Evolutionary conservation across 768 basidiomycete genomes (phyloP).

Genomic region (Saitozyma podzolica): DNA sequence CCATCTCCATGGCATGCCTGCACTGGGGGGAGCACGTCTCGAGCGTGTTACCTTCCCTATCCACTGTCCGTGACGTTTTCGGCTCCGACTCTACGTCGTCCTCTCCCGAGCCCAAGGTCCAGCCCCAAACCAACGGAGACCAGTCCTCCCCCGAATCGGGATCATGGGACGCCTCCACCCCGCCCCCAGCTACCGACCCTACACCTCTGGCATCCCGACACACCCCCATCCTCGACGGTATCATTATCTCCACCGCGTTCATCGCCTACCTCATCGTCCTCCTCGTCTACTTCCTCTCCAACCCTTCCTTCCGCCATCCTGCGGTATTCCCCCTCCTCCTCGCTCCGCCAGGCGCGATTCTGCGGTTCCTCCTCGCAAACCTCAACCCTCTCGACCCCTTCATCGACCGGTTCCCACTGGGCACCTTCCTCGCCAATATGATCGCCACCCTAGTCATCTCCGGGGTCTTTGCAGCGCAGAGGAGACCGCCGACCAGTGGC

Average conservation of each 20-base stretch:
- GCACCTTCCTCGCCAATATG: conserved; percentile 53
- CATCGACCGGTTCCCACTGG: conserved; percentile 50
- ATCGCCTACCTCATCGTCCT: conserved; percentile 73
- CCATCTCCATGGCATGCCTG: conserved; percentile 73
- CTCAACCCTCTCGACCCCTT: conserved; percentile 62
- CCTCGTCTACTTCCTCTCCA: conserved; percentile 74
- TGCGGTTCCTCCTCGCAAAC: conserved; percentile 74
- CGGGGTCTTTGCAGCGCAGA: conserved; percentile 70
- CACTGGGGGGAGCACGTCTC: conserved; percentile 71
- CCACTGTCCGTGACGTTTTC: no score
- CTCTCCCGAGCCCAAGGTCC: conserved; percentile 27
- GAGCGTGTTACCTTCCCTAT: conserved; percentile 46
- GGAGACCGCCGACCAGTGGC: conserved; percentile 21
- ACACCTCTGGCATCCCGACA: no score
- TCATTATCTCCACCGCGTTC: conserved; percentile 61
- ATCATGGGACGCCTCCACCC: no score
- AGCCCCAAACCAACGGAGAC: no score
- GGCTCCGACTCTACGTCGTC: conserved; percentile 2
- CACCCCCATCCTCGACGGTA: conserved; percentile 55
- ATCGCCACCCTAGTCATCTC: conserved; percentile 82
- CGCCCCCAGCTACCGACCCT: no score
- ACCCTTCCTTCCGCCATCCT: conserved; percentile 67
- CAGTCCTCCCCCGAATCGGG: no score
- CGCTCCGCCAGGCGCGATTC: conserved; percentile 81
- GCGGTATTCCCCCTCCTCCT: conserved; percentile 86